Evolutionary conservation across 495 filamentous ascomycete species (phyloP), one percentile per base, ranked within the genome.

Genomic region (Lindgomyces ingoldianus): DNA sequence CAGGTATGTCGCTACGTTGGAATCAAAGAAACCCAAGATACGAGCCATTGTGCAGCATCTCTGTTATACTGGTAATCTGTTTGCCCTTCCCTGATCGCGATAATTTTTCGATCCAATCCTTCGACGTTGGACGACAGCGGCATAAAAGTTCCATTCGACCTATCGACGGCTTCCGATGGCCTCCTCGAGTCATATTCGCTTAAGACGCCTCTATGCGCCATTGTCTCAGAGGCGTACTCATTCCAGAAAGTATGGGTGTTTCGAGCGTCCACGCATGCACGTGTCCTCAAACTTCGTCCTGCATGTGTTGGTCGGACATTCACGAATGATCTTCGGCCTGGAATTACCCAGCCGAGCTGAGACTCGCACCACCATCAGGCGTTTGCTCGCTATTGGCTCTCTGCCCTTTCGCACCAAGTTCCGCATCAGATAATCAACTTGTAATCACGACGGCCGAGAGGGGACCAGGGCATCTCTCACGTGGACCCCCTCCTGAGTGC

Each of bases 291-390:
- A 39, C 33, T 6, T 39, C 14, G 6, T 39, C 33, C 14, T 39
- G 33, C 33, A 39, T 6, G 33, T 39, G 33, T 39, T 39, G 33
- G 33, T 39, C 33, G 14, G 14, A 39, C n/a, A 39, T 14, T 14
- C 14, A 6, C 6, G 33, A 39, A 39, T 39, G 33, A 39, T 39
- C 33, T 6, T 14, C 21, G n/a, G 6, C n/a, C 44, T 55, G 19
- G 3, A 1, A 55, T 55, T 55, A 55, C 10, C 51, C 33, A 42
- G 51, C 33, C 51, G 51, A 55, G 51, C 51, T 41, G 33, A 55
- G 51, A 42, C 29, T 33, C 30, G 14, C 29, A n/a, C 10, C 9
- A 11, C n/a, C 10, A 10, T 22, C 49, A 27, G 14, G 18, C 33
- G 33, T 6, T 6, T 39, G 33, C 6, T 6, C n/a, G n/a, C n/a